Percentiles rank a stretch among this genome's conserved stretches.
Evolutionary conservation across 108 stramenopile species (phyloP).

Genomic region (Cyclotella atomus): DNA sequence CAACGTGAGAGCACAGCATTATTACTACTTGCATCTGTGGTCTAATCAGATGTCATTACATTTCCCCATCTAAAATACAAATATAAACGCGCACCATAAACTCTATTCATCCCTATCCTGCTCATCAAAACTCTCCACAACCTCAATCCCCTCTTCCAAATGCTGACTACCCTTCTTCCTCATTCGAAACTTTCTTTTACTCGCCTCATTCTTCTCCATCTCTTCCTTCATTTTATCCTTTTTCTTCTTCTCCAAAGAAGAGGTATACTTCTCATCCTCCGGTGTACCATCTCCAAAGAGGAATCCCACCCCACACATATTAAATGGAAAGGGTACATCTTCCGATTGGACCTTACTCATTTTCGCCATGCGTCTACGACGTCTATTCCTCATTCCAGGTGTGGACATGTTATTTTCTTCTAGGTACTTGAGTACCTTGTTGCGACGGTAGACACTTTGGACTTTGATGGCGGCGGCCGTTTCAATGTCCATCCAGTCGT

Average conservation of each 20-base stretch:
- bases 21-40: too few species aligned
- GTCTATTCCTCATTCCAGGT: conserved; percentile 69
- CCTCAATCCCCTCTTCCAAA: conserved; percentile 57
- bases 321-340: conserved; percentile 60
- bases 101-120: too few species aligned
- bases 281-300: conserved; percentile 69
- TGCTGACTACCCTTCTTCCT: conserved; percentile 51
- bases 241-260: conserved; percentile 51
- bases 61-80: too few species aligned
- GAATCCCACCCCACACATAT: conserved; percentile 65
- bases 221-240: conserved; percentile 53
- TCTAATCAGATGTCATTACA: too few species aligned
- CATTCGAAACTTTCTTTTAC: conserved; percentile 55
- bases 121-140: conserved; percentile 52
- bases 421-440: conserved; percentile 52
- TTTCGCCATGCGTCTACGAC: conserved; percentile 55
- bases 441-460: conserved; percentile 71
- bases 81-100: too few species aligned
- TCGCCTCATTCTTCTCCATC: conserved; percentile 50
- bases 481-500: conserved; percentile 92
- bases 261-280: conserved; percentile 55
- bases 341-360: conserved; percentile 23
- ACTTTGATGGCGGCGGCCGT: conserved; percentile 74
- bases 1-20: too few species aligned
- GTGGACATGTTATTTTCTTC: conserved; percentile 64